These are phyloP conservation scores for Tricholoma saponaceum DNA, from an alignment of 768 basidiomycete species.

Conservation along the genomic window DNA sequence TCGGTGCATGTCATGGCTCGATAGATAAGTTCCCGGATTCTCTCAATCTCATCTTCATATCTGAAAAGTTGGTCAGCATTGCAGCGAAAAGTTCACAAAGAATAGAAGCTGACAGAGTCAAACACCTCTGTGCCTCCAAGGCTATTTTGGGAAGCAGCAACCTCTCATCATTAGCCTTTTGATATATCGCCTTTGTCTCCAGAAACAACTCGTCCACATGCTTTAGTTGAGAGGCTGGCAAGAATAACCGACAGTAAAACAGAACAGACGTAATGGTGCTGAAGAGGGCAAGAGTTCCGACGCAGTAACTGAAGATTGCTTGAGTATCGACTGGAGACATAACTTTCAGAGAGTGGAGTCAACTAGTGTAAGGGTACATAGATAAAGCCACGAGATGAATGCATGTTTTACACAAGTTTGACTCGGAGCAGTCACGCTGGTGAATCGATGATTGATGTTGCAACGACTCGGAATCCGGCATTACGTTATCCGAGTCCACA, in stretches of 20 bases:
- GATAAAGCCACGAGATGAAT: too few species aligned
- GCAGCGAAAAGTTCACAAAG: neutral
- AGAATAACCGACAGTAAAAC: neutral
- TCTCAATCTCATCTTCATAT: neutral
- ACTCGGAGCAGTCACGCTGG: too few species aligned
- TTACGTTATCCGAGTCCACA: too few species aligned
- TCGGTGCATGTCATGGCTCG: neutral
- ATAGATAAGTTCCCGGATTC: neutral
- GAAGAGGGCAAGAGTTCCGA: slow-evolving; percentile 5
- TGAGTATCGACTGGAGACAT: too few species aligned
- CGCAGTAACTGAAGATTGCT: too few species aligned
- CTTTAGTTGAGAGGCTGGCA: slow-evolving; percentile 1
- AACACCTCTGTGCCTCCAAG: neutral
- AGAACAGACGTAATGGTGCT: neutral
- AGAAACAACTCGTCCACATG: neutral
- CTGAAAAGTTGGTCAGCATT: neutral
- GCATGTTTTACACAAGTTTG: too few species aligned
- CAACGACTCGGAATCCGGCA: too few species aligned
- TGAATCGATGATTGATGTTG: too few species aligned
- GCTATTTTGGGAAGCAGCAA: neutral
- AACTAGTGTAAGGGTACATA: too few species aligned
- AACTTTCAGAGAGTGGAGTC: too few species aligned
- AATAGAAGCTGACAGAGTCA: neutral
- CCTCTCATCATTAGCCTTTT: neutral
- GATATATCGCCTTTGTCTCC: slow-evolving; percentile 3